Evolutionary conservation across 768 basidiomycete genomes (phyloP).

Genomic region (Mycena amicta): DNA sequence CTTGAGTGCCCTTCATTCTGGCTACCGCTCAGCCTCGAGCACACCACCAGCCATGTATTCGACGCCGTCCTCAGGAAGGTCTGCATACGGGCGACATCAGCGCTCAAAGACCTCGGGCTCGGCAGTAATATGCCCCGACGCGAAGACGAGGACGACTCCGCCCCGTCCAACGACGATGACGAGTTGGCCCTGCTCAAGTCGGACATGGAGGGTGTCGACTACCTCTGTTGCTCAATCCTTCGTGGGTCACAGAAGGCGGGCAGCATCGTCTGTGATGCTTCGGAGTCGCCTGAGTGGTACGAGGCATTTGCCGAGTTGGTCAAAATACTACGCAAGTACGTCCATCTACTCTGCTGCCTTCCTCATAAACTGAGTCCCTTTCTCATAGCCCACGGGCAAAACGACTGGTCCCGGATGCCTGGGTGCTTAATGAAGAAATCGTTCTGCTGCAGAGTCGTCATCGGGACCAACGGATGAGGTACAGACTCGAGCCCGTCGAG

Average conservation of each 20-base stretch:
- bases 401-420: neutral
- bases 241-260: neutral
- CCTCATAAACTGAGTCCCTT: no score
- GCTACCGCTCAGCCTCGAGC: neutral
- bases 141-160: neutral
- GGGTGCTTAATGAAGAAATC: neutral
- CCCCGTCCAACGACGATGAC: neutral
- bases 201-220: neutral
- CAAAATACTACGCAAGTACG: neutral
- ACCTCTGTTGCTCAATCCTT: neutral
- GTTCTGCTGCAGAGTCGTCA: neutral
- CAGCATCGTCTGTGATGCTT: neutral
- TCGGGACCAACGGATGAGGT: neutral
- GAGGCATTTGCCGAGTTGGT: neutral
- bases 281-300: no score
- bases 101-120: neutral
- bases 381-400: neutral
- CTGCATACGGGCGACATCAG: neutral
- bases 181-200: neutral
- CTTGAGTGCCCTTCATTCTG: neutral
- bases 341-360: no score
- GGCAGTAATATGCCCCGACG: neutral
- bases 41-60: neutral
- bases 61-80: neutral
- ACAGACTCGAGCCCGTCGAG: neutral